Base-by-base conservation (phyloP, 768 basidiomycete genomes). In the Termitomyces sp. region DNA sequence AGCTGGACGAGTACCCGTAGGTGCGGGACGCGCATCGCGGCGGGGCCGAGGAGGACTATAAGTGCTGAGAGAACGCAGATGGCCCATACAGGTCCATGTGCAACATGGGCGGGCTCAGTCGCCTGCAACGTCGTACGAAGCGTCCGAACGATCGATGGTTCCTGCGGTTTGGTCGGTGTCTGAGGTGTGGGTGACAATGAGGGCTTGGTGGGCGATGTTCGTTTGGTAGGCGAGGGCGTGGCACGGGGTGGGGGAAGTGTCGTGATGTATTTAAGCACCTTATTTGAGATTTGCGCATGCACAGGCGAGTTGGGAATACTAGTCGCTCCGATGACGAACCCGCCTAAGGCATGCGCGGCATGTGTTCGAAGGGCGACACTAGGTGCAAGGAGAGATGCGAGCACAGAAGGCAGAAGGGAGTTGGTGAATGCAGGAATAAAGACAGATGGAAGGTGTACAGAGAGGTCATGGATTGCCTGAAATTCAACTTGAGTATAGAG, bases 61-160 rank as follows among this genome's bases (percentile, higher is more conserved):
- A 92, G 71, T 58, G 78, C 77, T 0, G 86, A 83, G 2, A 91
- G 71, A 32, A 90, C 85, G 58, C 80, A 81, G 53, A 90, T 73
- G 5, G 81, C 85, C 91, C 91, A 92, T 1, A 87, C 84, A 9
- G 91, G 89, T 1, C 89, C 89, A 63, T 90, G 86, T 1, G 89
- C 87, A 8, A 80, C 80, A 59, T 86, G 80, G 6, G 70, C 67
- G 2, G 85, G 85, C 6, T 87, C 84, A 4, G 73, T 68, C 1
- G 79, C 75, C 16, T 69, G 69, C 45, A 92, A 71, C 1, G 86
- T 87, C 0, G 82, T 82, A 27, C 87, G 82, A 5, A 92, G 75
- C 1, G 87, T 87, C 49, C 86, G 83, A 37, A 85, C 68, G 57
- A 91, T 86, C 3, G 71, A 35, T 1, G 84, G 69, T 46, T 88